These are phyloP conservation scores for Kodamaea kakaduensis DNA, from an alignment of 805 yeast genomes.

Conservation along the genomic window DNA sequence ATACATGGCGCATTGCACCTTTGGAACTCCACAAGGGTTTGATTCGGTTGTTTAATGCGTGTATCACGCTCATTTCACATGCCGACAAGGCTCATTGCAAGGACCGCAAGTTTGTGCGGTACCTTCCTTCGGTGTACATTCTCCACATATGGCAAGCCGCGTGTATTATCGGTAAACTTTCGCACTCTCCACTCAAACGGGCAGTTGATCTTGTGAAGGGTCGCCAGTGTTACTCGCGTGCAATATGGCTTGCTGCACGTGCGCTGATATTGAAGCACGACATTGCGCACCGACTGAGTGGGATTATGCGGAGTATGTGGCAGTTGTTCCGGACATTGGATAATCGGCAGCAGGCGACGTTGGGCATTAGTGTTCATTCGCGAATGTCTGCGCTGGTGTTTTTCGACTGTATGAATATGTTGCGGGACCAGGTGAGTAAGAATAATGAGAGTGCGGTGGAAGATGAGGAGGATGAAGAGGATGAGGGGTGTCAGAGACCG, in stretches of 20 bases:
- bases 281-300: slow-evolving; percentile 87
- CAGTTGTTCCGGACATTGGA: slow-evolving; percentile 69
- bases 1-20: slow-evolving; percentile 45
- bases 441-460: slow-evolving; percentile 32
- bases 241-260: slow-evolving; percentile 62
- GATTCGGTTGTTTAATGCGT: slow-evolving; percentile 74
- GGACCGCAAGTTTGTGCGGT: slow-evolving; percentile 62
- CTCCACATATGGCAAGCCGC: slow-evolving; percentile 90
- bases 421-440: slow-evolving; percentile 82
- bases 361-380: slow-evolving; percentile 60
- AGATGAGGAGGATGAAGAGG: slow-evolving; percentile 15
- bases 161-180: slow-evolving; percentile 72
- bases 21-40: slow-evolving; percentile 71
- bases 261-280: slow-evolving; percentile 90
- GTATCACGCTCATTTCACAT: slow-evolving; percentile 66
- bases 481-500: slow-evolving; percentile 28
- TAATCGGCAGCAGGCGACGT: slow-evolving; percentile 41
- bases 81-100: slow-evolving; percentile 56
- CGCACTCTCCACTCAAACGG: slow-evolving; percentile 67
- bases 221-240: slow-evolving; percentile 60
- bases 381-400: slow-evolving; percentile 91
- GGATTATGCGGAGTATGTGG: slow-evolving; percentile 94
- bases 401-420: slow-evolving; percentile 82
- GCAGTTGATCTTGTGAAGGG: slow-evolving; percentile 71
- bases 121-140: slow-evolving; percentile 79